Conservation (phyloP, 1,139 yeast genomes). For the Suhomyces atakaporum region DNA sequence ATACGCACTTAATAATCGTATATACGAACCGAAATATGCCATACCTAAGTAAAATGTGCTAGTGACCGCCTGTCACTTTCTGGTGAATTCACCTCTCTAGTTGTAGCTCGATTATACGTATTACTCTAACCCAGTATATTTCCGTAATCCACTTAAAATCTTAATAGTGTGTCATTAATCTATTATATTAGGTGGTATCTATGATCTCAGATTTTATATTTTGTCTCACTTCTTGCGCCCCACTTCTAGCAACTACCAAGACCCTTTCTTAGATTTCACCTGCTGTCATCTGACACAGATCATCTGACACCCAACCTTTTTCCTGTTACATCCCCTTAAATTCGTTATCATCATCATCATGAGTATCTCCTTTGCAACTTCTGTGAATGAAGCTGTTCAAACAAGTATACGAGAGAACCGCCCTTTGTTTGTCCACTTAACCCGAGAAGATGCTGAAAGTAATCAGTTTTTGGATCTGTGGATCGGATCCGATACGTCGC, state of each 20-base stretch:
- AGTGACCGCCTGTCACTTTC: no score
- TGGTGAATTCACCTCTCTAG: no score
- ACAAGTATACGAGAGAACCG: constrained; percentile 32
- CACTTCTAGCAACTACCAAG: background rate
- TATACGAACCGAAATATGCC: no score
- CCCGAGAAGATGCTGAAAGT: constrained; percentile 21
- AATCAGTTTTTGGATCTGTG: constrained; percentile 5
- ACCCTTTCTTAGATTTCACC: background rate
- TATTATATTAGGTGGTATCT: no score
- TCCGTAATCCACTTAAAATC: no score
- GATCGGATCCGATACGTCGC: constrained; percentile 4
- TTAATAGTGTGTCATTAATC: no score
- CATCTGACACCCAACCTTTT: constrained; percentile 1
- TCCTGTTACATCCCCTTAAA: no score
- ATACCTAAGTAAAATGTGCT: no score
- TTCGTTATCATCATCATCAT: background rate
- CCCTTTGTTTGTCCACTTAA: constrained; percentile 46
- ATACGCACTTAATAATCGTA: no score
- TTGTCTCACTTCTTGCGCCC: background rate
- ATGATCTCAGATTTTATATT: no score
- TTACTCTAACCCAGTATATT: no score
- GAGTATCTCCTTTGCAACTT: constrained; percentile 22
- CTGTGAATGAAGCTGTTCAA: constrained; percentile 46
- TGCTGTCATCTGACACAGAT: constrained; percentile 3
- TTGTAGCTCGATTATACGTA: no score